phyloP scores from a whole-genome alignment of 208 protist genomes.

The Leishmania tropica region DNA sequence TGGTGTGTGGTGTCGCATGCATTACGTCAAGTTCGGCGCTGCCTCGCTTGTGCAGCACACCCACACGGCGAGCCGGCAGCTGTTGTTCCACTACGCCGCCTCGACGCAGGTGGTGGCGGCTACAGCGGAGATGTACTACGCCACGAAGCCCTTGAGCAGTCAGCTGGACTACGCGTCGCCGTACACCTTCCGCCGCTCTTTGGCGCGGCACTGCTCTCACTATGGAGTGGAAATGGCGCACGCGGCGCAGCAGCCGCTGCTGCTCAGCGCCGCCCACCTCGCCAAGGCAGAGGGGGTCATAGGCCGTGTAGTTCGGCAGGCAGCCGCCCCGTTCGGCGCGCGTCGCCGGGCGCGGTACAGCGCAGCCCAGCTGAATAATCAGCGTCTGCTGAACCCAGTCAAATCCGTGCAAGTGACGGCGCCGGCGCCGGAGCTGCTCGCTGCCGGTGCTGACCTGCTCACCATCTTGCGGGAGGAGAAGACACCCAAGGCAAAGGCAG shows the following conservation, averaged over 20 bases:
- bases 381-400: constrained; percentile 50
- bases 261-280: constrained; percentile 59
- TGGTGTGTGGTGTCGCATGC: constrained; percentile 66
- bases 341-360: constrained; percentile 52
- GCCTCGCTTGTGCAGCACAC: constrained; percentile 79
- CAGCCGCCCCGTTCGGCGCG: constrained; percentile 51
- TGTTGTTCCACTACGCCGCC: constrained; percentile 77
- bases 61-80: constrained; percentile 63
- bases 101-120: constrained; percentile 71
- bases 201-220: constrained; percentile 55
- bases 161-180: constrained; percentile 83
- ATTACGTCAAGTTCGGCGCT: constrained; percentile 87
- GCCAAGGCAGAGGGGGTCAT: constrained; percentile 70
- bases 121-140: constrained; percentile 79
- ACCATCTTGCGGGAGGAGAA: constrained; percentile 15
- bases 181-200: constrained; percentile 73
- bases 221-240: constrained; percentile 72
- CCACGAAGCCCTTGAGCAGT: constrained; percentile 76
- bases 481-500: constrained; percentile 1
- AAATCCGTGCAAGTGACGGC: constrained; percentile 40
- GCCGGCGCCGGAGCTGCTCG: constrained; percentile 48
- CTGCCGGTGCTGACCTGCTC: constrained; percentile 36
- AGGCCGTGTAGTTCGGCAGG: constrained; percentile 33
- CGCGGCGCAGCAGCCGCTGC: constrained; percentile 66
- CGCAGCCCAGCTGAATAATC: constrained; percentile 23